These are phyloP conservation scores for Smittium culicis DNA, from an alignment of 371 early-diverging fungal species.

Conservation along the genomic window DNA sequence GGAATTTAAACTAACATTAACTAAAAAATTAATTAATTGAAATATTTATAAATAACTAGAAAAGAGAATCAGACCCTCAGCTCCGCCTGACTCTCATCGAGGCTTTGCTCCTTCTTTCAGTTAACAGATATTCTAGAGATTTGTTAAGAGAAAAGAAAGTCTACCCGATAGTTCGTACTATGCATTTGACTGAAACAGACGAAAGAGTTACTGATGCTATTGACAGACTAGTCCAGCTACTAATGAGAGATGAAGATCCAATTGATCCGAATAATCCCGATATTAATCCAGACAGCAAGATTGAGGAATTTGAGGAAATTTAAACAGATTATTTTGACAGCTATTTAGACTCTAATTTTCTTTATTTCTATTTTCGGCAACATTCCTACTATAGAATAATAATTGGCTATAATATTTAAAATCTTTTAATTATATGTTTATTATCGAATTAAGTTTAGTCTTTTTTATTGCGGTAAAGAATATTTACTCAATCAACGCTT, in stretches of 20 bases:
- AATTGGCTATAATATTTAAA: too few species aligned
- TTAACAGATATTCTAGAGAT: conserved; percentile 61
- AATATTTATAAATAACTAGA: conserved; percentile 28
- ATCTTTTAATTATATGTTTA: too few species aligned
- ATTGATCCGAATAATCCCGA: not conserved
- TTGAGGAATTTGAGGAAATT: conserved; percentile 25
- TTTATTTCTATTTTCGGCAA: too few species aligned
- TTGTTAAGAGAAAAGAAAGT: conserved; percentile 63
- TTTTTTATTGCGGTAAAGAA: too few species aligned
- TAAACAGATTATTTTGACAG: conserved; percentile 12
- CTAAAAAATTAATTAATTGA: too few species aligned
- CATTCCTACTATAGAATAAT: too few species aligned
- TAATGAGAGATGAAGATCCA: conserved; percentile 66
- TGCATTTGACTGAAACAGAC: conserved; percentile 58
- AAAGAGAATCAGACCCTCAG: conserved; percentile 63
- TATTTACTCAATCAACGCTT: too few species aligned
- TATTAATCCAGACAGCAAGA: conserved; percentile 21
- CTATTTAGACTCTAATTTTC: not conserved
- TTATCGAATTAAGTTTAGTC: too few species aligned
- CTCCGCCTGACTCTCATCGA: conserved; percentile 63
- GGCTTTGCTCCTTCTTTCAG: conserved; percentile 58
- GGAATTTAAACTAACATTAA: too few species aligned
- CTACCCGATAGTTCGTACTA: conserved; percentile 69
- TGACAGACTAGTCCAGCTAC: conserved; percentile 65
- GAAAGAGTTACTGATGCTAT: conserved; percentile 49